A percentile compares a stretch with the other conserved stretches of the same genome.
These are phyloP conservation scores for Tetradesmus obliquus DNA, from an alignment of 139 green algal genomes.

Conservation along the genomic window DNA sequence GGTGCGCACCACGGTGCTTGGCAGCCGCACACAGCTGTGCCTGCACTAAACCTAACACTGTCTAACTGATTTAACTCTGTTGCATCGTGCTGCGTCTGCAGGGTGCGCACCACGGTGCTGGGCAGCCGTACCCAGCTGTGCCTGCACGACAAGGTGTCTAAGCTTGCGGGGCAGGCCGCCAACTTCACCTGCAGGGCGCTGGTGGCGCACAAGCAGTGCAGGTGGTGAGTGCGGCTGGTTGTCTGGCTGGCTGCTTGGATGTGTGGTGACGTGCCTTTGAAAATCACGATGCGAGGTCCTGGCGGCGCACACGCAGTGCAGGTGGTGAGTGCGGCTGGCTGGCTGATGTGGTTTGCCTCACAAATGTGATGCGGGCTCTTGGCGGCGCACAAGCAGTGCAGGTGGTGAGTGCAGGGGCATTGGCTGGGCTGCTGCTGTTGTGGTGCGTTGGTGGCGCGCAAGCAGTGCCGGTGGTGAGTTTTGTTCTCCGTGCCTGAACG, in stretches of 20 bases:
- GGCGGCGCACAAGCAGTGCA: slow-evolving; percentile 70
- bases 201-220: slow-evolving; percentile 69
- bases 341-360: slow-evolving; percentile 56
- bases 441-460: slow-evolving; percentile 61
- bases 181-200: slow-evolving; percentile 86
- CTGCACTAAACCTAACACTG: too few species aligned
- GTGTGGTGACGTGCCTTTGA: too few species aligned
- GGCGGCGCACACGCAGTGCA: slow-evolving; percentile 65
- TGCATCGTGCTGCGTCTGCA: slow-evolving; percentile 2
- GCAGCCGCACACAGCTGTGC: too few species aligned
- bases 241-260: too few species aligned
- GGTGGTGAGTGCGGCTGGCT: slow-evolving; percentile 56
- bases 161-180: slow-evolving; percentile 51
- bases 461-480: slow-evolving; percentile 63
- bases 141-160: slow-evolving; percentile 60
- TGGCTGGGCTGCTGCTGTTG: slow-evolving; percentile 55
- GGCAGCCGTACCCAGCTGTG: slow-evolving; percentile 92
- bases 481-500: too few species aligned
- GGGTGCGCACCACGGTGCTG: slow-evolving; percentile 79
- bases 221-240: slow-evolving; percentile 58
- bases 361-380: slow-evolving; percentile 67
- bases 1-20: slow-evolving; percentile 37
- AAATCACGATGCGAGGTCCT: background rate
- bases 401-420: slow-evolving; percentile 56
- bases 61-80: background rate